phyloP scores from a whole-genome alignment of 768 basidiomycete species.

The Hortiboletus campestris region DNA sequence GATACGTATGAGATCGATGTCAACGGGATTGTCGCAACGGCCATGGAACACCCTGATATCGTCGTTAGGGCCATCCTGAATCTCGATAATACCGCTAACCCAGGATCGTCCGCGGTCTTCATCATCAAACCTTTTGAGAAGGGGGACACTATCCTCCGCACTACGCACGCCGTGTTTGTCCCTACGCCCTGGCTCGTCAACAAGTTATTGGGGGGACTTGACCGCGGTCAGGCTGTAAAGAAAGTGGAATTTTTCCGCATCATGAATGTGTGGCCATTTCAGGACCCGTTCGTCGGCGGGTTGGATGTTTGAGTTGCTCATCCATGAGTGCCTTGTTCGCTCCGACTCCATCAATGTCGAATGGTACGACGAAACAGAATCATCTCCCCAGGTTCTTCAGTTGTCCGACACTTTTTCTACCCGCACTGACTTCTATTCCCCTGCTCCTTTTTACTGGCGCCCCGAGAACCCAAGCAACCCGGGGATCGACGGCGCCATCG shows the following conservation, averaged over 20 bases:
- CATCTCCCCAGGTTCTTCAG: not conserved
- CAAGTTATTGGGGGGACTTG: not conserved
- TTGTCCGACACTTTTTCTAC: not conserved
- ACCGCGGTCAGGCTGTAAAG: not conserved
- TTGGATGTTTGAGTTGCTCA: not conserved
- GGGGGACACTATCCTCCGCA: not conserved
- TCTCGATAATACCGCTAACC: not conserved
- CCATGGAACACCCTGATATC: not conserved
- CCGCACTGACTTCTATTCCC: not conserved
- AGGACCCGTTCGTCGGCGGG: not conserved
- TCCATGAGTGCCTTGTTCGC: not conserved
- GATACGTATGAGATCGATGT: rapidly evolving
- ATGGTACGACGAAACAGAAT: not conserved
- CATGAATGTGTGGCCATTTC: not conserved
- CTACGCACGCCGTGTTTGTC: not conserved
- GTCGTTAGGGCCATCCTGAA: not conserved
- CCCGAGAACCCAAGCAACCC: not conserved
- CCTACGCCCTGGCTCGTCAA: not conserved
- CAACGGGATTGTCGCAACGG: not conserved
- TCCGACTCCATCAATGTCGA: not conserved
- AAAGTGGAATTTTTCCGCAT: not conserved
- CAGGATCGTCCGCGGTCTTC: not conserved
- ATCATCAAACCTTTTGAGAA: not conserved
- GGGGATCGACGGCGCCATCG: not conserved
- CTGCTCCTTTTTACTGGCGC: not conserved